Conservation (phyloP, 2,329 filamentous ascomycete genomes). For the Emmonsiellopsis sp. region DNA sequence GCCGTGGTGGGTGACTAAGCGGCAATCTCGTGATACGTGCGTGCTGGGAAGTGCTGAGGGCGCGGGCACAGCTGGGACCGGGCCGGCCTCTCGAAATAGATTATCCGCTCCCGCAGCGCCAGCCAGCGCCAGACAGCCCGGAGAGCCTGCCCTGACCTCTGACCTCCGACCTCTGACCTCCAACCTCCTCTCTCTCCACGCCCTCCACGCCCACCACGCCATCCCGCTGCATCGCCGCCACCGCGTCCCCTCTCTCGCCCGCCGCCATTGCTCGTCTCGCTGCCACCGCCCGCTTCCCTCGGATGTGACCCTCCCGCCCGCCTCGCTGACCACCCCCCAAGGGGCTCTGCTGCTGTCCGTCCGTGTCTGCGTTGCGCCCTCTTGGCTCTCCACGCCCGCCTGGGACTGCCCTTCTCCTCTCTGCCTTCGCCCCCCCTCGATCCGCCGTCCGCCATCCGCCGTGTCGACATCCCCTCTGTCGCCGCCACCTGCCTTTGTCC, state of each 20-base stretch:
- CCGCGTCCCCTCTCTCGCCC: background rate
- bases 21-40: slow-evolving; percentile 5
- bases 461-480: background rate
- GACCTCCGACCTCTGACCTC: background rate
- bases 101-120: background rate
- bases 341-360: background rate
- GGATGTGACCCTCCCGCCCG: background rate
- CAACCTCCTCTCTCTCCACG: background rate
- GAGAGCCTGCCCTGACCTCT: background rate
- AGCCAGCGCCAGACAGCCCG: background rate
- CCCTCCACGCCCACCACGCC: background rate
- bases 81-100: slow-evolving; percentile 5
- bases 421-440: too few relatives aligned
- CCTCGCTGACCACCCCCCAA: background rate
- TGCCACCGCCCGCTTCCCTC: background rate
- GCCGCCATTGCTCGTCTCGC: background rate
- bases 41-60: slow-evolving; percentile 8
- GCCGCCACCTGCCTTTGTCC: background rate
- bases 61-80: slow-evolving; percentile 9
- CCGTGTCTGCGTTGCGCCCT: background rate
- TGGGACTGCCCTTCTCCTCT: too few relatives aligned
- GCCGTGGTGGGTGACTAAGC: background rate
- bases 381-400: background rate
- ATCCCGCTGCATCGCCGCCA: background rate
- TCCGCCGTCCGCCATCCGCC: too few relatives aligned